Conservation (phyloP, 2,329 filamentous ascomycete genomes). For the Pseudogymnoascus pannorum region DNA sequence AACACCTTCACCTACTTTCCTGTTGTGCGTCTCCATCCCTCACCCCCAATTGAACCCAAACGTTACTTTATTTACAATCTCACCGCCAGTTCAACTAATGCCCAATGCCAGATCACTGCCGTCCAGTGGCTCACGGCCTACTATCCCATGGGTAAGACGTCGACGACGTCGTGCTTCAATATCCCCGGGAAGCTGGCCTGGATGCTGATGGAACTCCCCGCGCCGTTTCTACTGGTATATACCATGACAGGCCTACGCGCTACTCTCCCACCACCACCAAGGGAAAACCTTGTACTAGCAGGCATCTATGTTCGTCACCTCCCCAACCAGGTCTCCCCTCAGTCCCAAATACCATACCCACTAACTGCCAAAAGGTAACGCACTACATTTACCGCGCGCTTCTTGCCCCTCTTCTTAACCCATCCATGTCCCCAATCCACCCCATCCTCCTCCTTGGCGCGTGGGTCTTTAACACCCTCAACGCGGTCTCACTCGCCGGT, state of each 20-base stretch:
- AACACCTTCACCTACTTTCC: conserved; percentile 46
- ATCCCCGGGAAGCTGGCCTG: conserved; percentile 83
- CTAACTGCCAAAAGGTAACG: conserved; percentile 44
- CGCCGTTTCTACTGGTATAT: conserved; percentile 71
- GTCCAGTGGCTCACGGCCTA: conserved; percentile 67
- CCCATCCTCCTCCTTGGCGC: conserved; percentile 57
- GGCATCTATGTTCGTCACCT: conserved; percentile 48
- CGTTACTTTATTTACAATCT: not conserved
- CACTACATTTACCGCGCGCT: conserved; percentile 91
- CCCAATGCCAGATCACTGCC: conserved; percentile 54
- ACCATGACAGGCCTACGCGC: conserved; percentile 61
- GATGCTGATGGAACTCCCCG: conserved; percentile 80
- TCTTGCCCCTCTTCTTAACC: conserved; percentile 72
- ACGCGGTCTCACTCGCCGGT: conserved; percentile 68
- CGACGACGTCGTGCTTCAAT: conserved; percentile 65
- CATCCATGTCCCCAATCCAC: conserved; percentile 89
- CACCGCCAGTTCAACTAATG: not conserved
- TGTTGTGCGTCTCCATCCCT: conserved; percentile 36
- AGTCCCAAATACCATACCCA: not conserved
- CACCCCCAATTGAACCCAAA: not conserved
- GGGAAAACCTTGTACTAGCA: conserved; percentile 70
- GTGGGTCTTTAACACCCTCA: conserved; percentile 68
- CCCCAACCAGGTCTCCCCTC: not conserved
- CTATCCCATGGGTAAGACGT: conserved; percentile 93
- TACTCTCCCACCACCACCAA: conserved; percentile 55